Conservation (phyloP, 2,329 filamentous ascomycete species). For the Penicillium oxalicum region DNA sequence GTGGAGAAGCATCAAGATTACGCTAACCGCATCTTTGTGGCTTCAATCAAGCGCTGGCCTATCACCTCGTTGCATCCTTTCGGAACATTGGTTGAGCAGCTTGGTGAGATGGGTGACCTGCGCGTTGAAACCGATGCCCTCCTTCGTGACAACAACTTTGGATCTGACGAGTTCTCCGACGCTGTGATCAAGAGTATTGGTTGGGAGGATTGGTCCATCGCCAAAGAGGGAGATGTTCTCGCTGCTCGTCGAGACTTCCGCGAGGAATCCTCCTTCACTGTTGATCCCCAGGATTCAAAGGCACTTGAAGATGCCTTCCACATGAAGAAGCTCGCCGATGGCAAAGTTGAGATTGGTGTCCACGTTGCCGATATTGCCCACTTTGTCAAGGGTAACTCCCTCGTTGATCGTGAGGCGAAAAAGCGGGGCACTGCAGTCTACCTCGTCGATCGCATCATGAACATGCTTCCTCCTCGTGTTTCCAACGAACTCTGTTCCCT, state of each 20-base stretch:
- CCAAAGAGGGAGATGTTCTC: conserved; percentile 73
- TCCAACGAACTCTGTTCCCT: conserved; percentile 84
- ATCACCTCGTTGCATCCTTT: conserved; percentile 99
- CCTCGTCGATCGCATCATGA: conserved; percentile 82
- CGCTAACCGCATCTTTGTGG: conserved; percentile 95
- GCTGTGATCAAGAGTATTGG: conserved; percentile 90
- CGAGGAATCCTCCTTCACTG: conserved; percentile 79
- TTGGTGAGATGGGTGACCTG: conserved; percentile 93
- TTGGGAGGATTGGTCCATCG: conserved; percentile 83
- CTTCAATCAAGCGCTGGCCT: conserved; percentile 98
- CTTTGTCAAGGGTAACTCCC: conserved; percentile 92
- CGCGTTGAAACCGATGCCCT: conserved; percentile 97
- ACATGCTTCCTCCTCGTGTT: conserved; percentile 78
- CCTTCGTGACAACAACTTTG: conserved; percentile 97
- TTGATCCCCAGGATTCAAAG: conserved; percentile 80
- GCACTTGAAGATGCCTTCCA: conserved; percentile 92
- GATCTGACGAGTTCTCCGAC: conserved; percentile 94
- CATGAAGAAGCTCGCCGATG: conserved; percentile 75
- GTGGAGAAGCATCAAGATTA: conserved; percentile 98
- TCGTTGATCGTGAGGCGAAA: conserved; percentile 94
- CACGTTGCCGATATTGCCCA: conserved; percentile 94
- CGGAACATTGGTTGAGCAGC: conserved; percentile 91
- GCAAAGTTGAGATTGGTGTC: conserved; percentile 86
- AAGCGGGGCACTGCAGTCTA: conserved; percentile 96
- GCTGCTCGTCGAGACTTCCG: conserved; percentile 83